Base-by-base conservation (phyloP, 23 red algal species). In the Gracilaria domingensis region DNA sequence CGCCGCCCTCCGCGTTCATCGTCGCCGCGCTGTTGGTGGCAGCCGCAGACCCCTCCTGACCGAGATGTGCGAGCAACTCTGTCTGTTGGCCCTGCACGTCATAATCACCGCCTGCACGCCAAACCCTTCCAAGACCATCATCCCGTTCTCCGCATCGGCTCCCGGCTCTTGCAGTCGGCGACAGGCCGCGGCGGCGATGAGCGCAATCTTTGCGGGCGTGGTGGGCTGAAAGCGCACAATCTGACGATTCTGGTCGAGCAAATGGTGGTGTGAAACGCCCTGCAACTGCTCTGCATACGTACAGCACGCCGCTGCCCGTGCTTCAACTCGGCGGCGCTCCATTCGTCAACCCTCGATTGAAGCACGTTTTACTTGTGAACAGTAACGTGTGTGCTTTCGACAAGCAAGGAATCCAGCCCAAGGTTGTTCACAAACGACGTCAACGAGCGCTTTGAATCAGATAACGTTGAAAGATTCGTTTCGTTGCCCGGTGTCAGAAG, bases 221-320 rank as follows among this genome's bases (percentile, higher is more conserved):
- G 45, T 51, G 42, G 40, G 72, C 50, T 77, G 72, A 25, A 77
- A 77, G 38, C 72, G 72, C 20, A 77, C 72, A 37, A 77, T 51
- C 8, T 51, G 23, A 30, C 72, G 38, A 50, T 42, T 77, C 45
- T 77, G 38, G 20, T 77, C 72, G 72, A 77, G 50, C 11, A 77
- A 16, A 8, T 49, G 40, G 26, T 25, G 0, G 0, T 4, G 5
- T 0, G 72, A 0, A 50, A 77, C 72, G 72, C 72, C 72, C 23
- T 32, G 60, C 60, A 66, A 4, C 25, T 4, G 4, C 4, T 32
- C 3, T 32, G 1, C 24, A 66, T 4, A 26, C 60, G 60, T 6
- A 66, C 5, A 11, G 60, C 24, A 13, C 60, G 60, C 20, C 4
- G 24, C 2, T 32, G 25, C 26, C 24, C 60, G 60, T 66, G 60